Evolutionary conservation across 2,329 filamentous ascomycete species (phyloP).

Genomic region (Ilyonectria mors-panacis): DNA sequence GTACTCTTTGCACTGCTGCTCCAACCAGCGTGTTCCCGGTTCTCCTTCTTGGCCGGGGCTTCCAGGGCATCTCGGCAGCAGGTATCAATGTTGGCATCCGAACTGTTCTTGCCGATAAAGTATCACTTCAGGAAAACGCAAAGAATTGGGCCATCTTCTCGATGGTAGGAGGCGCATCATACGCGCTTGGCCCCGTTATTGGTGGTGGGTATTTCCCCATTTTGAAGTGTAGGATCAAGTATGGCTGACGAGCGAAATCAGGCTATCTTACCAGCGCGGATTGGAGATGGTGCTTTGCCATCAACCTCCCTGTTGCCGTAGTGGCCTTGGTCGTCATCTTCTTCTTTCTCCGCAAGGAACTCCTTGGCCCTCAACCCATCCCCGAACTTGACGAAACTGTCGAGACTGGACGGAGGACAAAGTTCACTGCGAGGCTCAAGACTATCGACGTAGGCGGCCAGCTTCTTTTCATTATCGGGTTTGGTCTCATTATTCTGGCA

Average conservation of each 20-base stretch:
- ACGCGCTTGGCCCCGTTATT: conserved; percentile 73
- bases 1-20: conserved; percentile 72
- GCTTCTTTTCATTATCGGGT: conserved; percentile 68
- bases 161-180: conserved; percentile 71
- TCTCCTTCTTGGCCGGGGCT: conserved; percentile 73
- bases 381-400: conserved; percentile 60
- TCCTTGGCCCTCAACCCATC: conserved; percentile 67
- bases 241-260: conserved; percentile 28
- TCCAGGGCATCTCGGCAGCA: conserved; percentile 74
- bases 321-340: conserved; percentile 68
- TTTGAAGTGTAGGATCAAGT: neutral
- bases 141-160: conserved; percentile 75
- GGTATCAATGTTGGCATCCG: conserved; percentile 74
- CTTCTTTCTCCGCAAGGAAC: conserved; percentile 70
- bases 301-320: conserved; percentile 71
- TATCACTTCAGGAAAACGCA: conserved; percentile 73
- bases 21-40: conserved; percentile 68
- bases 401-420: conserved; percentile 50
- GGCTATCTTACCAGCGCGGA: conserved; percentile 66
- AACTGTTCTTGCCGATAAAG: conserved; percentile 76
- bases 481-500: conserved; percentile 68
- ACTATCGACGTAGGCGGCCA: conserved; percentile 72
- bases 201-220: conserved; percentile 58
- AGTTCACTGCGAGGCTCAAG: conserved; percentile 62
- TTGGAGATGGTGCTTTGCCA: conserved; percentile 79